Base-by-base conservation (phyloP, 495 filamentous ascomycete species). In the Hypoxylon fragiforme region DNA sequence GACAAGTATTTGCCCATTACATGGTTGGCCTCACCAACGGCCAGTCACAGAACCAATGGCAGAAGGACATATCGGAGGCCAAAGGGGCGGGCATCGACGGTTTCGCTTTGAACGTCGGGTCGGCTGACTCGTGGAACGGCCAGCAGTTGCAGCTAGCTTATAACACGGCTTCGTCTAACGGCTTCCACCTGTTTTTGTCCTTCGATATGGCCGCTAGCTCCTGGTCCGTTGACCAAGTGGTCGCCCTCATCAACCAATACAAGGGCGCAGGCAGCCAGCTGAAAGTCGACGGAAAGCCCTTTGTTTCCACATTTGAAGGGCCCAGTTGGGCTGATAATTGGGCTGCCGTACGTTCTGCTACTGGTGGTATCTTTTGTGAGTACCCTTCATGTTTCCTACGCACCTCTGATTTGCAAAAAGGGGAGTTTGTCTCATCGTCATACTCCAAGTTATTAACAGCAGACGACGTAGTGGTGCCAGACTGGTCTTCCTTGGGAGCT, bases 271-370 rank as follows among this genome's bases (percentile, higher is more conserved):
- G 65, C 7, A 77, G 82, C 2, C 81, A 89, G 52, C 81, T 80
- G 58, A 69, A 76, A 21, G 76, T 82, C 45, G 68, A 82, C 13
- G 75, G 74, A 30, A 76, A 73, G 38, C 80, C 85, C 1, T 73
- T 90, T 14, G 87, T 89, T 20, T 87, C 83, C 1, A 90, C 89
- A 0, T 92, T 91, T 53, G 86, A 89, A 59, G 87, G 85, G 1
- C 69, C 75, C 3, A 62, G 47, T 11, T 84, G 79, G 69, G 70
- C 77, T 2, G 70, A 69, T 30, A 82, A 86, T 66, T 87, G 84
- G 85, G 44, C 66, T 3, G 40, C 52, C 0, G 85, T 89, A 45
- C 81, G 81, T 32, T 60, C 66, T n/a, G 57, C 71, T 30, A 75
- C 71, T 0, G 74, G 70, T n/a, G 70, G 50, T 16, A 73, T 79